Evolutionary conservation across 2,329 filamentous ascomycete genomes (phyloP), one percentile per base, ranked within the genome.

Genomic region (Pleoardoris graminearum): DNA sequence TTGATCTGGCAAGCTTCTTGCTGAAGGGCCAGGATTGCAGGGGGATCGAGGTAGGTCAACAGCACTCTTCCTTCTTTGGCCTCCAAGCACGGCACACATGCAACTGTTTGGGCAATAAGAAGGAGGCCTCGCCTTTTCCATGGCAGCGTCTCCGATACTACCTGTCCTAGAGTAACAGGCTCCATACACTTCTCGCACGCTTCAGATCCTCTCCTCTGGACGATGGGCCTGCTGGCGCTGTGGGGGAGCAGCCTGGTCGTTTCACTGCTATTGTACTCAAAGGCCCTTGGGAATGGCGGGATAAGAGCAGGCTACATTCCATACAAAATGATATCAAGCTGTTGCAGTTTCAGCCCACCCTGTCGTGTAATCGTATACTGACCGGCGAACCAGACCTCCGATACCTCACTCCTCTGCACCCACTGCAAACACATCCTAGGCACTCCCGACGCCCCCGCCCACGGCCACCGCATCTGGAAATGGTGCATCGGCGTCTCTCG

Each of bases 1-100:
- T 97, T 47, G 91, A 96, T 68, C 77, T 91, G 38, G 85, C 86
- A 25, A 89, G 87, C 10, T 87, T 99, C 57, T 76, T 96, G 21
- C 75, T 97, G 38, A 74, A 81, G 0, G 80, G 85, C 55, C 72
- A 76, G 1, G 89, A 97, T 72, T 92, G 90, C 62, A 51, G 53
- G 19, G 68, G 73, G 54, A 61, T 76, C 45, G 63, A 75, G 76
- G 77, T 81, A 76, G 69, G 76, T 59, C 12, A 16, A 55, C 51
- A 14, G 48, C 51, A 46, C 12, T 29, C 21, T 44, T n/a, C 44
- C 32, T 29, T n/a, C 11, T 12, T 37, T 25, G 21, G n/a, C 36
- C 16, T 21, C 6, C 8, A 23, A 8, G 51, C 42, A 25, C 46
- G 6, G 8, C 4, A 23, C 30, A 12, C 35, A 6, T 46, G 29